Percentiles rank a stretch among this genome's conserved stretches.
These are phyloP conservation scores for Picochlorum sp. DNA, from an alignment of 139 green algal species.

Conservation along the genomic window DNA sequence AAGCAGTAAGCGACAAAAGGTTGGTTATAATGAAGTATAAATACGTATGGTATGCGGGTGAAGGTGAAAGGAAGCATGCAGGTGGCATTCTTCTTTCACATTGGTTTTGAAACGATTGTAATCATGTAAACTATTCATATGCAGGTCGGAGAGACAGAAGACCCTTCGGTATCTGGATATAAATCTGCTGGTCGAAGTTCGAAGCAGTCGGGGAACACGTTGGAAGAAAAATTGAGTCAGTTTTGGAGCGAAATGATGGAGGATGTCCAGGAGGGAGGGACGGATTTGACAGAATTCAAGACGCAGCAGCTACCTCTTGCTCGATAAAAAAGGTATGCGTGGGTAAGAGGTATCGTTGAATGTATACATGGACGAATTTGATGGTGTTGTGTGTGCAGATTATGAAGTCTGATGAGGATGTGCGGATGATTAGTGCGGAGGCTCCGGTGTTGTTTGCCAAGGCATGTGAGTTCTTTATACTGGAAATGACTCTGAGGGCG, in stretches of 20 bases:
- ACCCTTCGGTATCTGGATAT: neutral
- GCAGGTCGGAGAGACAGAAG: neutral
- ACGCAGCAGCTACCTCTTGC: conserved; percentile 95
- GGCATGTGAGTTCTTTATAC: conserved; percentile 69
- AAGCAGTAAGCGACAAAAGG: too few relatives aligned
- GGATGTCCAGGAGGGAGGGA: conserved; percentile 68
- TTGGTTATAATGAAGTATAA: too few relatives aligned
- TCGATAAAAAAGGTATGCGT: conserved; percentile 93
- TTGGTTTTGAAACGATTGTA: too few relatives aligned
- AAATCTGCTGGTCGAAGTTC: neutral
- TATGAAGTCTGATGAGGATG: conserved; percentile 98
- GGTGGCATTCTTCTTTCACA: too few relatives aligned
- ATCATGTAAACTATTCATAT: too few relatives aligned
- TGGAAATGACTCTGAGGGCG: conserved; percentile 84
- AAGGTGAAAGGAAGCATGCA: too few relatives aligned
- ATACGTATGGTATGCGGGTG: too few relatives aligned
- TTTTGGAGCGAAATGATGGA: conserved; percentile 78
- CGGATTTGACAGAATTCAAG: conserved; percentile 82
- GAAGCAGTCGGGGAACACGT: neutral
- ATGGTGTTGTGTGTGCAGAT: conserved; percentile 56
- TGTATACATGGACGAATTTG: neutral
- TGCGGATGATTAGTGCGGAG: conserved; percentile 93
- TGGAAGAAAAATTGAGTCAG: conserved; percentile 46
- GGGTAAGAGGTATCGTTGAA: neutral
- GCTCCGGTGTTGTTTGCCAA: conserved; percentile 96